These are phyloP conservation scores for Yamadazyma sp. DNA, from an alignment of 1,139 yeast genomes.

Conservation along the genomic window DNA sequence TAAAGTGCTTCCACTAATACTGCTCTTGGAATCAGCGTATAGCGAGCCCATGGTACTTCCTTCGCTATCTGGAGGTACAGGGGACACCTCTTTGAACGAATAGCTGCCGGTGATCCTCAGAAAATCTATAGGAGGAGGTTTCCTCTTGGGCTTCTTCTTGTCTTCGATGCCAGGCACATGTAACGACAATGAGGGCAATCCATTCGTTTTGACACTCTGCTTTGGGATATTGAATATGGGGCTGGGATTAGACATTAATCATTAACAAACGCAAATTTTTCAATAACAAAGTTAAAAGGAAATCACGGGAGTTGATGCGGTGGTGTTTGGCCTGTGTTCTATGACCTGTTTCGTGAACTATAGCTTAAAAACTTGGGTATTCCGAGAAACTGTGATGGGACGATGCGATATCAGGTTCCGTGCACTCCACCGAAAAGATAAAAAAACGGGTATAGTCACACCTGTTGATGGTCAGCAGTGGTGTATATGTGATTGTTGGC, in stretches of 20 bases:
- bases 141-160: slow-evolving; percentile 29
- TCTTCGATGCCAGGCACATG: slow-evolving; percentile 8
- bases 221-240: slow-evolving; percentile 32
- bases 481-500: no score
- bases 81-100: slow-evolving; percentile 13
- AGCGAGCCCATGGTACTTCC: background rate
- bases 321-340: no score
- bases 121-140: slow-evolving; percentile 48
- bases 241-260: slow-evolving; percentile 23
- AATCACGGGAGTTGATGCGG: no score
- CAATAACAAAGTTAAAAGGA: slow-evolving; percentile 4
- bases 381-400: no score
- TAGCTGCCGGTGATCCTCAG: slow-evolving; percentile 34
- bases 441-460: no score
- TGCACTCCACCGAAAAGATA: no score
- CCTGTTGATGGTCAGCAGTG: no score
- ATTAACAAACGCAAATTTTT: no score
- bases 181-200: slow-evolving; percentile 11
- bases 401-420: no score
- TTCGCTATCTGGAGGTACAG: slow-evolving; percentile 9
- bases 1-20: slow-evolving; percentile 3
- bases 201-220: slow-evolving; percentile 2
- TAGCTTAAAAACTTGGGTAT: no score
- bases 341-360: no score
- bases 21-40: background rate